These are phyloP conservation scores for Chalara sp. DNA, from an alignment of 2,329 filamentous ascomycete genomes.

Conservation along the genomic window DNA sequence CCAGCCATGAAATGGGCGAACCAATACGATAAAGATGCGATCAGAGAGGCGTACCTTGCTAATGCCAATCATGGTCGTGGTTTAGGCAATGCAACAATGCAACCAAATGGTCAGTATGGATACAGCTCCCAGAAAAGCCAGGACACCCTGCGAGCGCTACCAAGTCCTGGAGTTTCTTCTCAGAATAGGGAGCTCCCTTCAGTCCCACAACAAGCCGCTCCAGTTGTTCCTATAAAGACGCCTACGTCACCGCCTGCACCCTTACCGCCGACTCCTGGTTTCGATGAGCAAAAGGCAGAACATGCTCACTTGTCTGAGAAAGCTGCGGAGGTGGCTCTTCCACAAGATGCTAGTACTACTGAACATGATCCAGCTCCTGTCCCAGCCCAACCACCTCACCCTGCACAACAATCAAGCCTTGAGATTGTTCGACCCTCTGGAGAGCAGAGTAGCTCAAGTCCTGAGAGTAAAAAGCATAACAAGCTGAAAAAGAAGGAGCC, in stretches of 20 bases:
- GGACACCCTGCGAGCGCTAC: no score
- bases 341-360: slow-evolving; percentile 16
- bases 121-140: slow-evolving; percentile 2
- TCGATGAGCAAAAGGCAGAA: slow-evolving; percentile 13
- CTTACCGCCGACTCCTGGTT: slow-evolving; percentile 15
- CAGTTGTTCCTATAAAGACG: slow-evolving; percentile 37
- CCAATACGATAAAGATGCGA: slow-evolving; percentile 85
- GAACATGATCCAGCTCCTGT: slow-evolving; percentile 11
- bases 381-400: slow-evolving; percentile 5
- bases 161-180: slow-evolving; percentile 1
- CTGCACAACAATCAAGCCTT: slow-evolving; percentile 12
- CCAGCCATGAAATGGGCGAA: slow-evolving; percentile 96
- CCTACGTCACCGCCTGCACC: slow-evolving; percentile 14
- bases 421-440: slow-evolving; percentile 17
- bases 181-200: slow-evolving; percentile 21
- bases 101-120: slow-evolving; percentile 29
- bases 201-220: slow-evolving; percentile 13
- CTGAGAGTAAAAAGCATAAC: slow-evolving; percentile 39
- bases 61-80: slow-evolving; percentile 69
- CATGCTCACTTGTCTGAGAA: slow-evolving; percentile 29
- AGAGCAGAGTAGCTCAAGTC: slow-evolving; percentile 29
- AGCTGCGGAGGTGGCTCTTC: slow-evolving; percentile 19
- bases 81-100: slow-evolving; percentile 38
- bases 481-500: slow-evolving; percentile 47
- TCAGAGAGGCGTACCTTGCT: slow-evolving; percentile 79